Evolutionary conservation across 106 monocot genomes (phyloP), one percentile per base, ranked within the genome.

Genomic region (Chionographis japonica): DNA sequence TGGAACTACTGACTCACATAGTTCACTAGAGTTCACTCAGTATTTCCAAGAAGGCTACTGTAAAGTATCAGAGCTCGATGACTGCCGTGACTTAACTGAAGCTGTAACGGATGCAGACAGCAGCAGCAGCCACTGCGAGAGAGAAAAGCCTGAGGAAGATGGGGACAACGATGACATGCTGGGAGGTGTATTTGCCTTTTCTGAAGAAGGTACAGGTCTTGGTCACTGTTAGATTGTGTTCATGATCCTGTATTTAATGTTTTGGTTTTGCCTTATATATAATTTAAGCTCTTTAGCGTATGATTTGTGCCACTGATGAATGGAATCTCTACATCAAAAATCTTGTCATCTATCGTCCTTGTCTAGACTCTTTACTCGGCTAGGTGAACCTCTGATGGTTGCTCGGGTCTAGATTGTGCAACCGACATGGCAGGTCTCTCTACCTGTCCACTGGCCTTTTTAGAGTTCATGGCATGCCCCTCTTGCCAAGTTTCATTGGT

Each of bases 21-120:
- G 77, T 62, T 81, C 79, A 36, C 58, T 59, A 37, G 81, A 75
- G 69, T 84, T 84, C 61, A 60, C 73, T 37, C 81, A 79, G 8
- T 89, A 84, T 74, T 78, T 94, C 72, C 72, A 85, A 14, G 90
- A 94, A 60, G 88, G 85, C 62, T 94, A 94, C 66, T 90, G 85
- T 75, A 88, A 90, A 65, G 77, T 81, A 69, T 78, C 80, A 14
- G 87, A 85, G 52, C 61, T 88, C 57, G 85, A 94, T 83, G 87
- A 80, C 50, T 69, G 80, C 76, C 75, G 83, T 78, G 87, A 88
- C 65, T 78, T 80, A 72, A 83, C 77, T 82, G 94, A 88, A 77
- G 84, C 81, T 81, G 84, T 84, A 52, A 84, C 72, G 50, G 93
- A 93, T 75, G 88, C 71, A 11, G 90, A 94, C 75, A 46, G 46